These are phyloP conservation scores for Cytospora piceae DNA, from an alignment of 2,329 filamentous ascomycete genomes.

Conservation along the genomic window DNA sequence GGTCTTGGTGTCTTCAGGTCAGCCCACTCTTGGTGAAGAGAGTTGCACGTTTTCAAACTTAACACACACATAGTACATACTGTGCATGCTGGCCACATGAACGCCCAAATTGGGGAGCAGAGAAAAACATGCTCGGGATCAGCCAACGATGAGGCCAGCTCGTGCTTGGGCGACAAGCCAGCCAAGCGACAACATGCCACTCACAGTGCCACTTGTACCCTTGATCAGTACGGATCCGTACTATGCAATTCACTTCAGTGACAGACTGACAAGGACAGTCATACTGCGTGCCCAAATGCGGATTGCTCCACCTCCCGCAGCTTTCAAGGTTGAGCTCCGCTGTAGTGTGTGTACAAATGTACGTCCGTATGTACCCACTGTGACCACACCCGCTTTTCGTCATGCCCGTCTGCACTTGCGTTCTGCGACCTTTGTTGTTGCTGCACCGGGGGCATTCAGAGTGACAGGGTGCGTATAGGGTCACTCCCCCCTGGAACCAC, in stretches of 20 bases:
- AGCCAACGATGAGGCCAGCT: not conserved
- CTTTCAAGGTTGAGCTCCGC: not conserved
- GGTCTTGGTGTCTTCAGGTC: not conserved
- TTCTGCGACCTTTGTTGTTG: constrained; percentile 10
- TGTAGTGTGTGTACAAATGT: not conserved
- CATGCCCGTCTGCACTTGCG: constrained; percentile 1
- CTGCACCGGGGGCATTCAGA: constrained; percentile 10
- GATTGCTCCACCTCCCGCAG: constrained; percentile 23
- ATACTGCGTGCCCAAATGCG: constrained; percentile 16
- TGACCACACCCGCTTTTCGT: constrained; percentile 1
- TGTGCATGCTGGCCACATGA: not conserved
- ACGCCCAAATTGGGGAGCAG: not conserved
- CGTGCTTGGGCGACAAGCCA: not conserved
- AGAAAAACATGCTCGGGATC: not conserved
- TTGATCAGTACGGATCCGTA: not conserved
- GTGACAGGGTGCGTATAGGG: not conserved
- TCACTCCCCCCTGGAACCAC: constrained; percentile 1
- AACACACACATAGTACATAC: not conserved
- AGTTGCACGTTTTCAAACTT: not conserved
- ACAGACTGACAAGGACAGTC: too few species aligned
- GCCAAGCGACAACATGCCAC: not conserved
- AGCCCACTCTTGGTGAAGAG: constrained; percentile 1
- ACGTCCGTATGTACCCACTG: not conserved
- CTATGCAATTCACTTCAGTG: too few species aligned
- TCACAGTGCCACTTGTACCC: not conserved